A percentile compares a stretch with the other conserved stretches of the same genome.
Conservation (phyloP, 306 rosid species). For the Fragaria vesca region DNA sequence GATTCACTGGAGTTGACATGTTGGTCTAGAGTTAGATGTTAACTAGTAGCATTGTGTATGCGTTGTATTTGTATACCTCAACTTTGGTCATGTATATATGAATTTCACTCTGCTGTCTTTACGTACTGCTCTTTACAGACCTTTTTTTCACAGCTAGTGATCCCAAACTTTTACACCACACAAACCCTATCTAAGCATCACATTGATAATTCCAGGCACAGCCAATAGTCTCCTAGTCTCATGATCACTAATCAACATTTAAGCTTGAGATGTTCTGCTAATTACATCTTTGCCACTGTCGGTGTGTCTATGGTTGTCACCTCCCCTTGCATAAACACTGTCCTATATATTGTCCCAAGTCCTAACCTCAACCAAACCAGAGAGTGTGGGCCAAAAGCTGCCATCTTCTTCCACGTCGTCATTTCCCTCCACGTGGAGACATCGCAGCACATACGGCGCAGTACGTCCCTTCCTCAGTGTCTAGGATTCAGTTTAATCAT, state of each 20-base stretch:
- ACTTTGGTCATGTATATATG: constrained; percentile 32
- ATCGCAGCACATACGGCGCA: constrained; percentile 17
- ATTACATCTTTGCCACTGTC: constrained; percentile 39
- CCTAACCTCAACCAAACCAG: background rate
- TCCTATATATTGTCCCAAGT: background rate
- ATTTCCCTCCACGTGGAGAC: constrained; percentile 26
- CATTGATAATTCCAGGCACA: background rate
- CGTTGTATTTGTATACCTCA: constrained; percentile 23
- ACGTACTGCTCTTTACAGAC: constrained; percentile 1
- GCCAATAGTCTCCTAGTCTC: background rate
- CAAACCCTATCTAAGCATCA: background rate
- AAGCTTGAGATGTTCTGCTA: background rate
- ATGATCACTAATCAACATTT: background rate
- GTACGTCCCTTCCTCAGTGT: background rate
- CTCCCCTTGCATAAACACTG: background rate
- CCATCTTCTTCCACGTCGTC: constrained; percentile 30
- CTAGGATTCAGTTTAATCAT: constrained; percentile 8
- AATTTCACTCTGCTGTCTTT: constrained; percentile 25
- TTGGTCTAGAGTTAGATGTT: constrained; percentile 21
- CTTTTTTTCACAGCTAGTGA: constrained; percentile 5
- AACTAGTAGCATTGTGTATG: constrained; percentile 28
- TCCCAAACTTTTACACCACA: background rate
- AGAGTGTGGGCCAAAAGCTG: background rate
- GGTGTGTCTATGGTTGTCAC: constrained; percentile 13
- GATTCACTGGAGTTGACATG: constrained; percentile 39